phyloP scores from a whole-genome alignment of 805 yeast species.

The Wickerhamomyces bisporus region DNA sequence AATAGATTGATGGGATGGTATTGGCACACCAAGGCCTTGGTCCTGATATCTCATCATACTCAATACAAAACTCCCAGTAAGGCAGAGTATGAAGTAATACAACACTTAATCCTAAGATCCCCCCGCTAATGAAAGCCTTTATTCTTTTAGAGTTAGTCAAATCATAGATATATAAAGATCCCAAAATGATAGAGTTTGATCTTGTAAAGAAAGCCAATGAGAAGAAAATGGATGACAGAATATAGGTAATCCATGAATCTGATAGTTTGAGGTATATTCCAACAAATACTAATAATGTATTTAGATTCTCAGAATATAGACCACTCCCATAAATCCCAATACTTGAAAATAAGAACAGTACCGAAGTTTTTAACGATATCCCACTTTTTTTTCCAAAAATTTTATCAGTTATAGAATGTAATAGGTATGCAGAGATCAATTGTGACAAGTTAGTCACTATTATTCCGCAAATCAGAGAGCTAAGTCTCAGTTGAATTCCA shows the following conservation, averaged over 20 bases:
- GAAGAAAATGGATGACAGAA: conserved; percentile 32
- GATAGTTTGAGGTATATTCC: conserved; percentile 45
- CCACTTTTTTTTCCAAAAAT: conserved; percentile 23
- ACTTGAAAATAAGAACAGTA: conserved; percentile 58
- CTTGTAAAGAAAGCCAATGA: conserved; percentile 59
- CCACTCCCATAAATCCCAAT: conserved; percentile 75
- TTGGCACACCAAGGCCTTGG: conserved; percentile 68
- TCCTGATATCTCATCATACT: conserved; percentile 4
- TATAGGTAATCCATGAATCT: conserved; percentile 1
- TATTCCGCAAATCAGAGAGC: conserved; percentile 42
- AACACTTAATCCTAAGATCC: conserved; percentile 42
- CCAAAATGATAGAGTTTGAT: conserved; percentile 73
- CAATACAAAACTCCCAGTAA: conserved; percentile 60
- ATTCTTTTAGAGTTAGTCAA: conserved; percentile 24
- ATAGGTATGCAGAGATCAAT: conserved; percentile 38
- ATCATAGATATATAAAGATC: conserved; percentile 61
- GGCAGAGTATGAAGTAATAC: conserved; percentile 46
- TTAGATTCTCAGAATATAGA: conserved; percentile 72
- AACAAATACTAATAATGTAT: conserved; percentile 52
- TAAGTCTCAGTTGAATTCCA: conserved; percentile 4
- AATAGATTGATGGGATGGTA: conserved; percentile 52
- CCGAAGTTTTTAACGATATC: conserved; percentile 32
- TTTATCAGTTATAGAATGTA: conserved; percentile 44
- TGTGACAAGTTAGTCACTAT: conserved; percentile 50
- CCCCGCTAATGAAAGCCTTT: conserved; percentile 49